Conservation (phyloP, 805 yeast genomes). For the Starmera caribaea region DNA sequence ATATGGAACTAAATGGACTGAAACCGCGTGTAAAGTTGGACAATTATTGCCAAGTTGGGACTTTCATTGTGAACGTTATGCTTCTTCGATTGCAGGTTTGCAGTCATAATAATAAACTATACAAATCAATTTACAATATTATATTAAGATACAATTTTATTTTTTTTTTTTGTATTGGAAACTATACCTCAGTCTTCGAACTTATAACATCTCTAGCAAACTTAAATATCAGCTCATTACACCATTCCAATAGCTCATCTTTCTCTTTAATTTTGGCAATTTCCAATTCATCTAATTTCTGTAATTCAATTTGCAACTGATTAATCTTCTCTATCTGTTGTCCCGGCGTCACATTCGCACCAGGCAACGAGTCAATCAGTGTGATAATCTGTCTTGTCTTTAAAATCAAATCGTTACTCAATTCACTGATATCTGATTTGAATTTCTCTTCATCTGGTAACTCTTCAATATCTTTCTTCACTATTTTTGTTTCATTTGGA, state of each 20-base stretch:
- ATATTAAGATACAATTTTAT: no score
- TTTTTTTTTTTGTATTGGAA: no score
- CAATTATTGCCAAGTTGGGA: conserved; percentile 34
- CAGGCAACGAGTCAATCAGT: conserved; percentile 84
- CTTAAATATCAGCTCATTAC: conserved; percentile 55
- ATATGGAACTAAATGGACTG: conserved; percentile 38
- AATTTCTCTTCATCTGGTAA: conserved; percentile 22
- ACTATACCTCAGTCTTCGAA: conserved; percentile 15
- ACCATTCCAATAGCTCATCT: conserved; percentile 48
- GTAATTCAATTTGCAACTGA: conserved; percentile 51
- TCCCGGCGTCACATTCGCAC: conserved; percentile 75
- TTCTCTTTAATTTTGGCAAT: conserved; percentile 50
- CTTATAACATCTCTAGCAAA: conserved; percentile 28
- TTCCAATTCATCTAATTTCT: conserved; percentile 49
- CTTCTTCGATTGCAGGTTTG: no score
- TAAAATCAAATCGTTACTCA: conserved; percentile 74
- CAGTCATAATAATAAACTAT: no score
- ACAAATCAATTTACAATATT: no score
- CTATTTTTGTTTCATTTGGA: conserved; percentile 42
- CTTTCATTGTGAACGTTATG: conserved; percentile 24
- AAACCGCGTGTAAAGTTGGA: conserved; percentile 26
- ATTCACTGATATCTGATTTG: conserved; percentile 51
- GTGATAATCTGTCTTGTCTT: conserved; percentile 82
- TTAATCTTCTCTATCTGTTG: conserved; percentile 62
- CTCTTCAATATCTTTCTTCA: conserved; percentile 27